Base-by-base conservation (phyloP, 2,329 filamentous ascomycete species). In the Aureobasidium sp. region DNA sequence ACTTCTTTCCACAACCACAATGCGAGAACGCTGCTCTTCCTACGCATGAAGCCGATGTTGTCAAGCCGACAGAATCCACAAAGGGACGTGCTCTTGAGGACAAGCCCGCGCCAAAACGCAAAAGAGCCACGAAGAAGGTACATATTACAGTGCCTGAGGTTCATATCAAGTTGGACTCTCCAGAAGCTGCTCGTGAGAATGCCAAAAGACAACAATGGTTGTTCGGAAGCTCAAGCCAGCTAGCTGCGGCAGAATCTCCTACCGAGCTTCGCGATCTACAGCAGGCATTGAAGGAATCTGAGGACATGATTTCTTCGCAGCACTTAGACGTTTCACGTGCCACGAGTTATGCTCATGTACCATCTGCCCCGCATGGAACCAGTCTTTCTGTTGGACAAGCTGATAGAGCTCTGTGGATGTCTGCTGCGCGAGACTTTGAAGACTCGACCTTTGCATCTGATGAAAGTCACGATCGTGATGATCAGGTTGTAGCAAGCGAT, bases 191-290 rank as follows among this genome's bases (percentile, higher is more conserved):
- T 1, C 74, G 87, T 47, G 82, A 82, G 58, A 82, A 87, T 66
- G 82, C 88, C 15, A 79, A 83, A 3, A 78, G 82, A 1, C 91
- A 94, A 71, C 85, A 91, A 64, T 89, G 92, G 69, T 76, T 95
- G 0, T 96, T 96, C 74, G 91, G 90, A 1, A 94, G 90, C 0
- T 92, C 88, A 1, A 95, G 91, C 71, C 91, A 96, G 71, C 76
- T 96, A 27, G 87, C 87, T 15, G 77, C 82, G 61, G 88, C 91
- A 62, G 84, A 91, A 39, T 89, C 88, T 0, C 88, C 88, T 0
- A 82, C 82, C 0, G 81, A 86, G 27, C 72, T 89, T 17, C 80
- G 81, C 34, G 82, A 88, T 49, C 73, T 89, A 22, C 84, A 89
- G 59, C 70, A 78, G 59, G 86, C 85, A 1, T 81, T 89, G 65